Evolutionary conservation across 225 moss, liverwort and hornwort species (phyloP), one percentile per base, ranked within the genome.

Genomic region (Pseudoscleropodium purum): DNA sequence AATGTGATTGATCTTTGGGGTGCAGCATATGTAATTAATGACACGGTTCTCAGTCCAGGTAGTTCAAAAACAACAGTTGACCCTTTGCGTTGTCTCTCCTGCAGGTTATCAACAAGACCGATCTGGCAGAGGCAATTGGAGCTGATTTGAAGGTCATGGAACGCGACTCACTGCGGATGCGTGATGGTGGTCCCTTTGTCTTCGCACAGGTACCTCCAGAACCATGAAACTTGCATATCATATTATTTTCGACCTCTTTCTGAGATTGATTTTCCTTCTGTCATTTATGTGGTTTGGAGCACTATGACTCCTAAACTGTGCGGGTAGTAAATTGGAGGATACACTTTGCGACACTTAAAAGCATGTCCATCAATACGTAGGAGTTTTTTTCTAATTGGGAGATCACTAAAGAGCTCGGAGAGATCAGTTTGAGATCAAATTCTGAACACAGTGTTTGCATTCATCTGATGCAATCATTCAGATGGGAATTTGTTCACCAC

Each of bases 41-140:
- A 54, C 39, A 13, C 18, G 43, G 30, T 85, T 85, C 27, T 79
- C 31, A 25, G 47, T 74, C 65, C 45, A 75, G 60, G 54, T 63
- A 41, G 84, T 81, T 36, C 23, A 64, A 78, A 57, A 74, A 74
- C 84, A 54, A 47, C 8, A 86, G 37, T 57, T 87, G 75, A 90
- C 57, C 26, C 59, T 29, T 79, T 64, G 49, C 19, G 37, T 86
- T 68, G 18, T 87, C 52, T 39, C 49, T 87, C 51, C 33, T 88
- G 79, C 90, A 99, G 97, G 99, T 99, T 45, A 99, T 99, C 76
- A 99, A 97, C 92, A 99, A 99, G 86, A 99, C 99, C 34, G 99
- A 99, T 91, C 75, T 99, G 57, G 97, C 99, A 62, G 96, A 97
- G 80, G 97, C 99, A 43, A 92, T 99, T 68, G 99, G 99, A 89